Evolutionary conservation across 768 basidiomycete species (phyloP).

Genomic region (Boletus huronensis): DNA sequence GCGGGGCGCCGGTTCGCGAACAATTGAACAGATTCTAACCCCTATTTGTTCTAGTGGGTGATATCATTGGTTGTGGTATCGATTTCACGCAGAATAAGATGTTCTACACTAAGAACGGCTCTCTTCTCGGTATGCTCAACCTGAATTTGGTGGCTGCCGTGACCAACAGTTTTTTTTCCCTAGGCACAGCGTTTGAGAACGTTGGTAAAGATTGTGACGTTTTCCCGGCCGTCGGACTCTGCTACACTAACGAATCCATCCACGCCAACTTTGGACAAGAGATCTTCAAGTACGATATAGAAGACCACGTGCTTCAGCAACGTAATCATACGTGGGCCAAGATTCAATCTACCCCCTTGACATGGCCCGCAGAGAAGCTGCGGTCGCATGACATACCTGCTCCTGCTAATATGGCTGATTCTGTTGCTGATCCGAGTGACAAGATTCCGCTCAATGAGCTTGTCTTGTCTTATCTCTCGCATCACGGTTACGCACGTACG

Average conservation of each 20-base stretch:
- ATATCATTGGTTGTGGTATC: slow-evolving; percentile 88
- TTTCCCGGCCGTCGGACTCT: slow-evolving; percentile 87
- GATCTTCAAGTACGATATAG: slow-evolving; percentile 88
- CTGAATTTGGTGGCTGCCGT: slow-evolving; percentile 1
- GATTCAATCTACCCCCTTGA: slow-evolving; percentile 57
- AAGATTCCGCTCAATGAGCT: slow-evolving; percentile 67
- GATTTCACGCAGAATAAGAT: slow-evolving; percentile 78
- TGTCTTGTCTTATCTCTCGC: slow-evolving; percentile 74
- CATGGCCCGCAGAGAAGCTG: slow-evolving; percentile 35
- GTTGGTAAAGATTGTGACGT: slow-evolving; percentile 63
- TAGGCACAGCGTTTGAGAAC: slow-evolving; percentile 70
- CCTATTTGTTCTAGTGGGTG: slow-evolving; percentile 56
- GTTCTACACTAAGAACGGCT: slow-evolving; percentile 90
- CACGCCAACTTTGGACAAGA: slow-evolving; percentile 87
- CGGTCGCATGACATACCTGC: slow-evolving; percentile 7
- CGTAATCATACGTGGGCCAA: slow-evolving; percentile 63
- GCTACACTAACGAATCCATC: slow-evolving; percentile 72
- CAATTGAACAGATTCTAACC: background rate
- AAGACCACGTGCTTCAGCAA: slow-evolving; percentile 73
- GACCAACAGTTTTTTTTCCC: slow-evolving; percentile 5
- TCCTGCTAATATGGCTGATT: background rate
- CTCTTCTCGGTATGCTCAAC: slow-evolving; percentile 51
- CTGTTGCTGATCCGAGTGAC: slow-evolving; percentile 43
- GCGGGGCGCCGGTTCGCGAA: slow-evolving; percentile 24
- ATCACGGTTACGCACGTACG: slow-evolving; percentile 79